phyloP scores from a whole-genome alignment of 257 asterid species.

The Scutellaria minor region DNA sequence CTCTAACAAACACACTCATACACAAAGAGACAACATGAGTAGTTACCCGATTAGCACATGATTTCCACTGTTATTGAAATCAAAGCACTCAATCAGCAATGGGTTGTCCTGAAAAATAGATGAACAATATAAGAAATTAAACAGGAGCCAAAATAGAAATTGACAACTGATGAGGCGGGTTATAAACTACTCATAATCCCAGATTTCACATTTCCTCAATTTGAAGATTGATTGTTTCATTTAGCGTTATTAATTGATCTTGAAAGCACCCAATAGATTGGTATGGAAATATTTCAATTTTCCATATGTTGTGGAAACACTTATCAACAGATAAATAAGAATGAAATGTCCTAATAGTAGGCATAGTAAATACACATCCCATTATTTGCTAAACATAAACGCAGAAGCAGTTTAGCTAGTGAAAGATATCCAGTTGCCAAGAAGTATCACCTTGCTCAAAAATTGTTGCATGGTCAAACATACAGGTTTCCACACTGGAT shows the following conservation, averaged over 20 bases:
- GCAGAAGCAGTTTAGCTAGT: neutral
- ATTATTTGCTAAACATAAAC: neutral
- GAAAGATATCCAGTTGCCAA: slow-evolving; percentile 2
- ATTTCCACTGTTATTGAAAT: slow-evolving; percentile 69
- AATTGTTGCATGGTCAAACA: slow-evolving; percentile 61
- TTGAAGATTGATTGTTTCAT: neutral
- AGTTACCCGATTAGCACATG: slow-evolving; percentile 78
- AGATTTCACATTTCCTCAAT: neutral
- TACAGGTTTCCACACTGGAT: slow-evolving; percentile 68
- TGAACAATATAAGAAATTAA: slow-evolving; percentile 8
- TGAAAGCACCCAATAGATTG: neutral
- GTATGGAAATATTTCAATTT: neutral
- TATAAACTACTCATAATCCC: neutral
- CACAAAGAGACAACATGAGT: slow-evolving; percentile 12
- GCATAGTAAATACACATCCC: neutral
- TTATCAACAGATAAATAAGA: neutral
- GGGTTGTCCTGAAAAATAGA: slow-evolving; percentile 68
- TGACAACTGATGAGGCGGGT: neutral
- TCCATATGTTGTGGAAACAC: neutral
- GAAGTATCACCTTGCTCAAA: slow-evolving; percentile 57
- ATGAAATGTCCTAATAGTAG: neutral
- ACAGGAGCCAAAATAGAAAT: neutral
- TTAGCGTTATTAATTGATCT: neutral
- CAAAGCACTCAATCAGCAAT: slow-evolving; percentile 79
- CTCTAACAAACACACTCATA: neutral